Conservation (phyloP, 2,329 filamentous ascomycete species). For the Ascomycota sp. region DNA sequence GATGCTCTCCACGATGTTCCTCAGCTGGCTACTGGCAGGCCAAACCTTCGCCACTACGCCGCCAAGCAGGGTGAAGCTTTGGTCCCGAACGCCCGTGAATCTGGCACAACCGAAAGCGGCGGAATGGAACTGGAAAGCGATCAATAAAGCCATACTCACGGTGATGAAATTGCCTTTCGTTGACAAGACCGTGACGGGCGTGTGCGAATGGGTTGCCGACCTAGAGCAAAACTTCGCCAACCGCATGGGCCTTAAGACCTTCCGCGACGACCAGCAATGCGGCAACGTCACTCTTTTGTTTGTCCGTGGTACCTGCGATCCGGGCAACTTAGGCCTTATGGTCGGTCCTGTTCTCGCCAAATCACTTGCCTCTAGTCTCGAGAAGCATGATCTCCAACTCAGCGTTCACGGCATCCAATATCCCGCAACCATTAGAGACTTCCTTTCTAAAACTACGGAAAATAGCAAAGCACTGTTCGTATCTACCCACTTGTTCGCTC, state of each 20-base stretch:
- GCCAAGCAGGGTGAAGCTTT: no score
- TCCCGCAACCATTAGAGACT: conserved; percentile 8
- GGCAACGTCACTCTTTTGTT: conserved; percentile 10
- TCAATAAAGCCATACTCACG: neutral
- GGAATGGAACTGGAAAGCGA: neutral
- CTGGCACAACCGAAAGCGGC: no score
- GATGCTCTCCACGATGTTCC: no score
- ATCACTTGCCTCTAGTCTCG: conserved; percentile 4
- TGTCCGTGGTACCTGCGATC: conserved; percentile 10
- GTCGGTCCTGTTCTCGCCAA: conserved; percentile 9
- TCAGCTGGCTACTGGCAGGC: no score
- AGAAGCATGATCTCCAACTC: conserved; percentile 2
- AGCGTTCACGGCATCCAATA: conserved; percentile 10
- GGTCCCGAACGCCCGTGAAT: no score
- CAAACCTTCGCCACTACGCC: no score
- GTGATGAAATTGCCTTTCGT: neutral
- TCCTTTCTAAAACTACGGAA: conserved; percentile 5
- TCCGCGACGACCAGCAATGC: conserved; percentile 4
- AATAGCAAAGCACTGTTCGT: conserved; percentile 7
- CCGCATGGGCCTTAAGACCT: conserved; percentile 3
- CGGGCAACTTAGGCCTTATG: conserved; percentile 10
- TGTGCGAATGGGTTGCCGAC: conserved; percentile 3
- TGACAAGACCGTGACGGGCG: conserved; percentile 1
- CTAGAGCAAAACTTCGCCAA: conserved; percentile 3
- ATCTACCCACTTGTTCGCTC: neutral